Conservation (phyloP, 2,329 filamentous ascomycete genomes). For the Nemania bipapillata region DNA sequence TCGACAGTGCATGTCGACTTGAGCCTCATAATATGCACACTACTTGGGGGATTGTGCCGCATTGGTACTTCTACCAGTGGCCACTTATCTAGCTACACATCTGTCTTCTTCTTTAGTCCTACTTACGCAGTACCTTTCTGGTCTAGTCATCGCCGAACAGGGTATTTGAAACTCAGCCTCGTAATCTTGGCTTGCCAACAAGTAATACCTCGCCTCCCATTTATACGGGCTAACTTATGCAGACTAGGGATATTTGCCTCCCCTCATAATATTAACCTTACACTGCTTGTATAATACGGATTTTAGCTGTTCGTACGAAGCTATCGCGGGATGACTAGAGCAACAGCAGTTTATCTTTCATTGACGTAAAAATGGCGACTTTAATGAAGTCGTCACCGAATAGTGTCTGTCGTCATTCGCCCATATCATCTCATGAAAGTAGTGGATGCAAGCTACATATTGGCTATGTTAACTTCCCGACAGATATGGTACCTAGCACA, state of each 20-base stretch:
- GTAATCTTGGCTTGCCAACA: slow-evolving; percentile 12
- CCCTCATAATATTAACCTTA: neutral
- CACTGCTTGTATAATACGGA: neutral
- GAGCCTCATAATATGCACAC: neutral
- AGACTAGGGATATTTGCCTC: neutral
- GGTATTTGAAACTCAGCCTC: slow-evolving; percentile 12
- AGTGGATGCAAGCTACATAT: neutral
- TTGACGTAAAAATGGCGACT: neutral
- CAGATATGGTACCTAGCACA: neutral
- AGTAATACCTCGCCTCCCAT: neutral
- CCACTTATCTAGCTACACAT: neutral
- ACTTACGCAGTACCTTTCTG: neutral
- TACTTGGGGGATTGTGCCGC: neutral
- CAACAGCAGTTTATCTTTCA: neutral
- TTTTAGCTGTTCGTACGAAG: neutral
- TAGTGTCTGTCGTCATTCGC: slow-evolving; percentile 14
- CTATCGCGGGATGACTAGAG: neutral
- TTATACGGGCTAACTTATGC: neutral
- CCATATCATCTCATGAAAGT: neutral
- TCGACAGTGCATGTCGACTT: neutral
- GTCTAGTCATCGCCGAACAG: neutral
- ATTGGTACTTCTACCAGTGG: neutral
- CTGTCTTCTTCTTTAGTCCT: slow-evolving; percentile 5
- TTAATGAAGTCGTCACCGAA: neutral
- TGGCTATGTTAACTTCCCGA: neutral